A percentile compares a stretch with the other conserved stretches of the same genome.
Conservation (phyloP, 1,284 basidiomycete genomes). For the Malassezia pachydermatis region DNA sequence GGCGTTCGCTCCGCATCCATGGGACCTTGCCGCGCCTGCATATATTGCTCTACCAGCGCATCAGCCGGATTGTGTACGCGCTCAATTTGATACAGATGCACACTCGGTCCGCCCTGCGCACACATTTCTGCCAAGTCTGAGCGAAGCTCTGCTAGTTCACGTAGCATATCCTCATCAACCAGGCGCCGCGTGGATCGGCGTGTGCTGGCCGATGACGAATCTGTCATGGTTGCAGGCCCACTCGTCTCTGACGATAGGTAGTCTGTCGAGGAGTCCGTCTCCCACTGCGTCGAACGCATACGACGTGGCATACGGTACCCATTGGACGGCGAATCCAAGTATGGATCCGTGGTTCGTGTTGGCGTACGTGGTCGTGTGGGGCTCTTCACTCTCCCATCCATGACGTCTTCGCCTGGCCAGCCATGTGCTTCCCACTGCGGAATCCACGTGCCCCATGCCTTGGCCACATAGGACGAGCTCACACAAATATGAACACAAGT, state of each 20-base stretch:
- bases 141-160: conserved; percentile 34
- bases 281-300: no score
- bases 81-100: conserved; percentile 39
- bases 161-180: conserved; percentile 36
- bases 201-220: conserved; percentile 1
- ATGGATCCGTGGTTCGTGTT: conserved; percentile 2
- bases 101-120: conserved; percentile 21
- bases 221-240: no score
- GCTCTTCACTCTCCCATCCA: conserved; percentile 2
- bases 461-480: conserved; percentile 37
- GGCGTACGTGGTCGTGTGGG: not conserved
- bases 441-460: conserved; percentile 41
- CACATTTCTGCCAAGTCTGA: conserved; percentile 26
- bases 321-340: not conserved
- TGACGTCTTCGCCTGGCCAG: conserved; percentile 35
- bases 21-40: not conserved
- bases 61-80: conserved; percentile 33
- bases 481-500: conserved; percentile 37
- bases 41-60: not conserved
- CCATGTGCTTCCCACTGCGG: conserved; percentile 35
- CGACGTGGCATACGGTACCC: no score
- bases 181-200: conserved; percentile 20
- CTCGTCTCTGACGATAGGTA: no score
- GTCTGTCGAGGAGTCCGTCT: no score
- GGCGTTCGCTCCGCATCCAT: not conserved